A percentile compares a stretch with the other conserved stretches of the same genome.
Evolutionary conservation across 305 asterid species (phyloP).

Genomic region (Plantago coronopus): DNA sequence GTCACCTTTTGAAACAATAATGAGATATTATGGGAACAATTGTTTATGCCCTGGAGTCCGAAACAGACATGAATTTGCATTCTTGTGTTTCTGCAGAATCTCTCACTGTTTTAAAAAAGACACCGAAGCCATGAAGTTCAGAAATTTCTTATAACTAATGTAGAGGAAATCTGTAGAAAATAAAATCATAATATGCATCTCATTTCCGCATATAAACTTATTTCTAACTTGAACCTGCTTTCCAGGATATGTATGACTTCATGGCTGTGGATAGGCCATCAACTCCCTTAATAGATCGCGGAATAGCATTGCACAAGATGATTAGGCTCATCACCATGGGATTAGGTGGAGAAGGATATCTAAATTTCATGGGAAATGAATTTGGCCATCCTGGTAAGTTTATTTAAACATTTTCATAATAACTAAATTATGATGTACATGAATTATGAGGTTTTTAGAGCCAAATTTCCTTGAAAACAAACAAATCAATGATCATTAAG

Average conservation of each 20-base stretch:
- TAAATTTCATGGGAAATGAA: slow-evolving; percentile 99
- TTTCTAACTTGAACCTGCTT: slow-evolving; percentile 25
- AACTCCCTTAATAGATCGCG: slow-evolving; percentile 89
- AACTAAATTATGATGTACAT: slow-evolving; percentile 7
- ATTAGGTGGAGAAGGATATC: slow-evolving; percentile 98
- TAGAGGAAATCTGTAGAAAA: too few species aligned
- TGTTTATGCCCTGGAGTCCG: not conserved
- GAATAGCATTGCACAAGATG: slow-evolving; percentile 98
- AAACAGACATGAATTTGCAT: not conserved
- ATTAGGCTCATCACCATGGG: slow-evolving; percentile 97
- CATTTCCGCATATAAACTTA: slow-evolving; percentile 18
- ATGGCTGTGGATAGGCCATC: slow-evolving; percentile 97
- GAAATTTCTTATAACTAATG: too few species aligned
- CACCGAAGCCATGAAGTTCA: too few species aligned
- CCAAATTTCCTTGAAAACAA: slow-evolving; percentile 10
- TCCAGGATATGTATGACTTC: slow-evolving; percentile 99
- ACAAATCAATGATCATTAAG: slow-evolving; percentile 4
- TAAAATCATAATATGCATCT: not conserved
- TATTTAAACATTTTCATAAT: slow-evolving; percentile 10
- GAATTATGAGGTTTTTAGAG: slow-evolving; percentile 15
- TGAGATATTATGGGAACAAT: slow-evolving; percentile 1
- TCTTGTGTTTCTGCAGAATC: too few species aligned
- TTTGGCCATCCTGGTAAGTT: slow-evolving; percentile 97
- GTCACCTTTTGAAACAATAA: not conserved
- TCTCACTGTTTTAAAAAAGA: too few species aligned